Evolutionary conservation across 495 filamentous ascomycete species (phyloP), one percentile per base, ranked within the genome.

Genomic region (Melanomma pulvis-pyrius): DNA sequence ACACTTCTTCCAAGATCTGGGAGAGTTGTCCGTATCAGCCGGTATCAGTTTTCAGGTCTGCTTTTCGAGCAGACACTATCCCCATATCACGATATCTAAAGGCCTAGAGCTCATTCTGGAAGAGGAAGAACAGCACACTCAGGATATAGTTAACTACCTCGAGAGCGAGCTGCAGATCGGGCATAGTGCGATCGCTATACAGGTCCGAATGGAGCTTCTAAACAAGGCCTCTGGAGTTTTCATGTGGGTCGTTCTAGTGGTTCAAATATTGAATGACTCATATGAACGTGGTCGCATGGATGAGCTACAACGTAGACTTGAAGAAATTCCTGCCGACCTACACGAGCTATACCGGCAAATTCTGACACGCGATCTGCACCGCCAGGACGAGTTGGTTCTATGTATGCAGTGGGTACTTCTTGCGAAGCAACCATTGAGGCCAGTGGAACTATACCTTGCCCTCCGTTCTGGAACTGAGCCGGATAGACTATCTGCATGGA

Each of bases 51-150:
- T 70, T 28, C 47, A 52, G 21, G 46, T 82, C 19, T 81, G 77
- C 41, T 78, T 84, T 51, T 82, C 83, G 0, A 84, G 82, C 69
- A 74, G 82, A 3, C 80, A 82, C 69, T 83, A 83, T 55, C 82
- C 82, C 0, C 60, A 80, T 44, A 80, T 86, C 48, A 65, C 60
- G 0, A 75, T 81, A 4, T 21, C 63, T 8, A 70, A 70, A n/a
- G 75, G 79, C 5, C 63, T 77, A 5, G 49, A 67, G 26, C 46
- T 77, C 29, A 71, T 73, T 19, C 61, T 77, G 41, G 71, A 76
- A 50, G 21, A 73, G 72, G 25, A 65, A 59, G 26, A 69, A 49
- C 52, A 46, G 6, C 67, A 69, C 44, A 29, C 26, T 7, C 25
- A 70, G 26, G 67, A 66, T 28, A 70, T 70, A 1, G 29, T 34